These are phyloP conservation scores for Myxozyma monticola DNA, from an alignment of 805 yeast genomes.

Conservation along the genomic window DNA sequence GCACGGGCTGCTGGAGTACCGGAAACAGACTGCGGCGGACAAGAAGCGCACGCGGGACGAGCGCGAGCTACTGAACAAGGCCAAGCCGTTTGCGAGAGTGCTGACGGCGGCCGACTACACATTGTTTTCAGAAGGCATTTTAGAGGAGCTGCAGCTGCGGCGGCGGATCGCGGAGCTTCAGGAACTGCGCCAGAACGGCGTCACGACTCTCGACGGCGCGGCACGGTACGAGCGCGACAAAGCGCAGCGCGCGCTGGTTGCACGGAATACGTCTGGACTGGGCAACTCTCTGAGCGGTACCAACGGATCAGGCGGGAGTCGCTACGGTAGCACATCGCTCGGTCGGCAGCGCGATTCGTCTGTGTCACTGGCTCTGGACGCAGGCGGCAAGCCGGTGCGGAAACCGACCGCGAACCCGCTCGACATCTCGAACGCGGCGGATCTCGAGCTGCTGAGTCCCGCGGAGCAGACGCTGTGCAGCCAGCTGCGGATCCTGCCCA, in stretches of 20 bases:
- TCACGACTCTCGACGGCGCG: conserved; percentile 81
- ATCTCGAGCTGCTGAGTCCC: conserved; percentile 75
- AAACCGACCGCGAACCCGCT: conserved; percentile 40
- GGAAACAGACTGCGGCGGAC: conserved; percentile 76
- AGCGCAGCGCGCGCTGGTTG: conserved; percentile 40
- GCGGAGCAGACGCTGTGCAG: conserved; percentile 88
- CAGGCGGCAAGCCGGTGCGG: conserved; percentile 32
- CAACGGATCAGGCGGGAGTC: conserved; percentile 18
- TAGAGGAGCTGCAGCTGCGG: conserved; percentile 76
- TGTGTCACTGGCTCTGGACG: conserved; percentile 1
- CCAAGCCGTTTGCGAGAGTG: conserved; percentile 79
- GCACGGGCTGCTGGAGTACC: conserved; percentile 78
- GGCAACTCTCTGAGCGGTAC: conserved; percentile 11
- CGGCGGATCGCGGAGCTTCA: conserved; percentile 85
- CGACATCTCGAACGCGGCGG: conserved; percentile 62
- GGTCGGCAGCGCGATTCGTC: conserved; percentile 28
- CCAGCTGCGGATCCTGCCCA: conserved; percentile 80
- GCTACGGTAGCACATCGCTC: conserved; percentile 25
- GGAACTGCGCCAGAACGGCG: conserved; percentile 89
- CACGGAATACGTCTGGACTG: conserved; percentile 20
- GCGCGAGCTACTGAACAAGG: conserved; percentile 70
- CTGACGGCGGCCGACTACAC: conserved; percentile 81
- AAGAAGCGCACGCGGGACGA: conserved; percentile 87
- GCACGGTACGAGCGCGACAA: conserved; percentile 85
- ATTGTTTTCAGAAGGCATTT: conserved; percentile 66